Base-by-base conservation (phyloP, 2,329 filamentous ascomycete genomes). In the Chaetothyriales sp. region DNA sequence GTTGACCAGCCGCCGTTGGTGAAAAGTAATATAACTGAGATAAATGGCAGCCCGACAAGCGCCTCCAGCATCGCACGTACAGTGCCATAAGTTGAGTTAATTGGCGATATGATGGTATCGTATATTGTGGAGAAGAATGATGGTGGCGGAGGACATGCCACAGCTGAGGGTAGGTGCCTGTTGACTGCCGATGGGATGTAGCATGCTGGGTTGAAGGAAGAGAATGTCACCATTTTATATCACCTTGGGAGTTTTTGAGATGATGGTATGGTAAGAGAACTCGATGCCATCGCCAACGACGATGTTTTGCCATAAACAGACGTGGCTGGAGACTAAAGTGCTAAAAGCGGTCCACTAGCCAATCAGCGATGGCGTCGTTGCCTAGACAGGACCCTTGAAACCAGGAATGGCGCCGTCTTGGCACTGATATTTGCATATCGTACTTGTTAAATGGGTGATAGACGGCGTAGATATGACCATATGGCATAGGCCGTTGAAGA, bases 1-100 rank as follows among this genome's bases (percentile, higher is more conserved):
- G 88, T 90, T 44, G 73, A 83, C 71, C 84, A 89, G 5, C 85
- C 83, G 5, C 79, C 77, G 53, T 81, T 65, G 46, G 76, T 72
- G 1, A 80, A 77, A 18, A 79, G 75, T 47, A 82, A 71, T 60
- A 85, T 73, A 55, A 82, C 85, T 25, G 83, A 85, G 43, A 86
- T 69, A 57, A 87, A 76, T 1, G 85, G 85, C 40, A 90, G 74
- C 1, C 84, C 86, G 52, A 89, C 72, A 47, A 89, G 71, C 20
- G 85, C 67, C 62, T 85, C 81, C 74, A 86, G 64, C 47, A 61
- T 68, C 33, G 54, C 54, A 47, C 54, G 46, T 9, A 60, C 22
- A 4, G 59, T 52, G 37, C 49, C 53, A 44, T 56, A 60, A 47
- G 60, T 61, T 46, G 56, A 54, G 18, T 49, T 52, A 46, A 62